Conservation (phyloP, 208 protist species). For the Trypanosomatidae sp. region DNA sequence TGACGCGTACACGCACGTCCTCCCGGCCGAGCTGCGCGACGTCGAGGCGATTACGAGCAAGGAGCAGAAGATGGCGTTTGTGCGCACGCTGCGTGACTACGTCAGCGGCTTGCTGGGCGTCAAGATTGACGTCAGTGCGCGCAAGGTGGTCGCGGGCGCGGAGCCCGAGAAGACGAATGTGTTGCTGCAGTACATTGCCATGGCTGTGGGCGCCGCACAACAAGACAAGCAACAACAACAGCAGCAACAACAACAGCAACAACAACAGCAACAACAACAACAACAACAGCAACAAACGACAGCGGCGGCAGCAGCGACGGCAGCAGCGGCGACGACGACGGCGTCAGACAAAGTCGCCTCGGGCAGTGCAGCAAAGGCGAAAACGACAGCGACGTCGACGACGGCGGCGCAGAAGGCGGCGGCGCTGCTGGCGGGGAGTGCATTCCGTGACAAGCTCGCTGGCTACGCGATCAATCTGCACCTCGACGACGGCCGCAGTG, state of each 20-base stretch:
- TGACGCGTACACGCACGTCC: conserved; percentile 56
- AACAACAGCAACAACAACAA: not conserved
- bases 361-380: no score
- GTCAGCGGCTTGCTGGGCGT: conserved; percentile 43
- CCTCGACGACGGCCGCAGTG: conserved; percentile 5
- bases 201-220: conserved; percentile 32
- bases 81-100: conserved; percentile 59
- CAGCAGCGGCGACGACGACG: not conserved
- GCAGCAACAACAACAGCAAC: not conserved
- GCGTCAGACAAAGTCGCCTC: no score
- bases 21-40: conserved; percentile 36
- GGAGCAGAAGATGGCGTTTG: conserved; percentile 82
- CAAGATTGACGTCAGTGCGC: conserved; percentile 65
- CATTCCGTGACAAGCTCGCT: conserved; percentile 45
- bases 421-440: conserved; percentile 2
- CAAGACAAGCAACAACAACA: not conserved
- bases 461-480: conserved; percentile 48
- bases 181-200: conserved; percentile 73
- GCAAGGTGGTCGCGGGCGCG: conserved; percentile 80
- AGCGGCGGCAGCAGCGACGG: conserved; percentile 1
- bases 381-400: no score
- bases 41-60: conserved; percentile 52
- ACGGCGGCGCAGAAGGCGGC: not conserved
- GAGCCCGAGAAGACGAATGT: conserved; percentile 85
- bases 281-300: not conserved